A percentile compares a stretch with the other conserved stretches of the same genome.
phyloP scores from a whole-genome alignment of 257 asterid species.

The Gentiana dahurica region DNA sequence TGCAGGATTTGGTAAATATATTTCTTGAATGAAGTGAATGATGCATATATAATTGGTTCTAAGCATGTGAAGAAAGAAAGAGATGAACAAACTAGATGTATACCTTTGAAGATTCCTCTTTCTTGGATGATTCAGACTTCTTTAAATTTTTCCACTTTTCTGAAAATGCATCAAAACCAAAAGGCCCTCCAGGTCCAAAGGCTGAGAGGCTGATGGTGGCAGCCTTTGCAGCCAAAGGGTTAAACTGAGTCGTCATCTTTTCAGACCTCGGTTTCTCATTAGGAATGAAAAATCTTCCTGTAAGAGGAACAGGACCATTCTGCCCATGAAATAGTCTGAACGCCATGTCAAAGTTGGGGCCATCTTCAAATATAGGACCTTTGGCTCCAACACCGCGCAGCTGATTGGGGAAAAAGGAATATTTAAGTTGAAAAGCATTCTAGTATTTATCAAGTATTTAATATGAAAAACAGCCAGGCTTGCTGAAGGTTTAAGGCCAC shows the following conservation, averaged over 20 bases:
- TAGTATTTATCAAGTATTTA: slow-evolving; percentile 2
- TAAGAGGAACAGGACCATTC: slow-evolving; percentile 82
- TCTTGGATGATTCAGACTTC: slow-evolving; percentile 46
- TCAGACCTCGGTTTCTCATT: slow-evolving; percentile 38
- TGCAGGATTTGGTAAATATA: too few relatives aligned
- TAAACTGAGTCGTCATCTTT: slow-evolving; percentile 46
- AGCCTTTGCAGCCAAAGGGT: slow-evolving; percentile 91
- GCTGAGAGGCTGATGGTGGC: slow-evolving; percentile 84
- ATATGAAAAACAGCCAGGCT: too few relatives aligned
- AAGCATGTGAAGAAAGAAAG: too few relatives aligned
- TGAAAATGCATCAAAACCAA: slow-evolving; percentile 71
- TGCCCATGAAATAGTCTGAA: slow-evolving; percentile 93
- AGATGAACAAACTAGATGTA: not conserved
- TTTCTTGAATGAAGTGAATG: too few relatives aligned
- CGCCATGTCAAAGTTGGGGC: slow-evolving; percentile 81
- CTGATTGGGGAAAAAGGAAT: slow-evolving; percentile 27
- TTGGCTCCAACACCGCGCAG: slow-evolving; percentile 28
- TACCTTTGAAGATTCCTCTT: slow-evolving; percentile 59
- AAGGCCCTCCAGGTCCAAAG: slow-evolving; percentile 84
- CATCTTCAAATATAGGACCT: slow-evolving; percentile 97
- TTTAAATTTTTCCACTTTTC: slow-evolving; percentile 52
- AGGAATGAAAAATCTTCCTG: slow-evolving; percentile 37
- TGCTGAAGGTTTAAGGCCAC: too few relatives aligned
- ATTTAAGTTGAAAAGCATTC: not conserved
- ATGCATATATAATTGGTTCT: too few relatives aligned